A percentile compares a stretch with the other conserved stretches of the same genome.
phyloP scores from a whole-genome alignment of 768 basidiomycete genomes.

The Amylocystis lapponica region DNA sequence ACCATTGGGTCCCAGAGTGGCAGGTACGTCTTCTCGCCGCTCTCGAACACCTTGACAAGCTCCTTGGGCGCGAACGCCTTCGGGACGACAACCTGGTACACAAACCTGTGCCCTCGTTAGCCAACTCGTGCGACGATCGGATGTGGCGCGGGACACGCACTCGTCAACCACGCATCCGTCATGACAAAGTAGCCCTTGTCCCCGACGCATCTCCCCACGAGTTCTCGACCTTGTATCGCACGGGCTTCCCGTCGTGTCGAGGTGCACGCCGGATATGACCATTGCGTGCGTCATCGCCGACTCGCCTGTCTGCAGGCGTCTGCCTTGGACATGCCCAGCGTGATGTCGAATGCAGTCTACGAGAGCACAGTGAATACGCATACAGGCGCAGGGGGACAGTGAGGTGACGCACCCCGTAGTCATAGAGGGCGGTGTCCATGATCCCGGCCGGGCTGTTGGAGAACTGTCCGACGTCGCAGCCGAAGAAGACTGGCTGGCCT shows the following conservation, averaged over 20 bases:
- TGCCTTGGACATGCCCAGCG: constrained; percentile 75
- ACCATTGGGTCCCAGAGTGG: constrained; percentile 94
- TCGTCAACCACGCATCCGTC: constrained; percentile 92
- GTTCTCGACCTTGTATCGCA: constrained; percentile 97
- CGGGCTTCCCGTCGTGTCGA: constrained; percentile 70
- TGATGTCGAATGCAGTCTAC: constrained; percentile 80
- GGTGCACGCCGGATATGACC: constrained; percentile 91
- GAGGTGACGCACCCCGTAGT: constrained; percentile 59
- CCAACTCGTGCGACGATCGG: not conserved
- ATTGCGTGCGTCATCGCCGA: constrained; percentile 94
- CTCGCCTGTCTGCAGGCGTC: constrained; percentile 77
- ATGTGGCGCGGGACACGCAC: constrained; percentile 37
- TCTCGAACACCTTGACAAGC: constrained; percentile 75
- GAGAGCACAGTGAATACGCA: constrained; percentile 4
- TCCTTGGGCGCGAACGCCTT: constrained; percentile 74
- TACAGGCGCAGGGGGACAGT: not conserved
- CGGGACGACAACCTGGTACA: constrained; percentile 91
- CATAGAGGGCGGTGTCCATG: constrained; percentile 81
- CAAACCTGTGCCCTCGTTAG: constrained; percentile 45
- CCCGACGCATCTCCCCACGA: constrained; percentile 80
- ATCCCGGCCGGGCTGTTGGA: constrained; percentile 67
- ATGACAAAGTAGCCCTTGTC: constrained; percentile 90
- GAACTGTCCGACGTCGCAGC: constrained; percentile 91
- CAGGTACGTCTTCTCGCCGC: constrained; percentile 57
- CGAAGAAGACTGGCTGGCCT: constrained; percentile 90